Evolutionary conservation across 768 basidiomycete species (phyloP), one percentile per base, ranked within the genome.

Genomic region (Phanerochaete carnosa): DNA sequence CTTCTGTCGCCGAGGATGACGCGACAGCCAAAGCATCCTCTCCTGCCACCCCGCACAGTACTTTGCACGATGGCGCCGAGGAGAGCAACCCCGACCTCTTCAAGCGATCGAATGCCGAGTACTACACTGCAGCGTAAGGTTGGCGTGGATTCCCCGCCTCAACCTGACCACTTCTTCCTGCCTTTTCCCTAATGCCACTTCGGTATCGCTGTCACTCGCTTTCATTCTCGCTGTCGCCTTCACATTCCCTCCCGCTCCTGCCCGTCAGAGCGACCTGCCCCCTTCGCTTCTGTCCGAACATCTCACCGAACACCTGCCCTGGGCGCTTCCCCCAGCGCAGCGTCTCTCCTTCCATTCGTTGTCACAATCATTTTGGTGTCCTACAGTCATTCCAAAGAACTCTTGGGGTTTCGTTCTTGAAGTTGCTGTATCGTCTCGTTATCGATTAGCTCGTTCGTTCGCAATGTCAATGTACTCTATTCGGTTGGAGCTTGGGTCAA

Each of bases 41-140:
- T 1, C 35, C 54, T 5, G 54, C 39, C 26, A 43, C 54, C 7
- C 54, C 43, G 32, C 32, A 55, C 33, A 15, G 23, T 12, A 26
- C 33, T 15, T 9, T 33, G 23, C 54, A 55, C 19, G 54, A 43
- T 12, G 39, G 54, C 35, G 28, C 16, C 15, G 39, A 43, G 11
- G 39, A 43, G 39, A 19, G 11, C 4, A 43, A 43, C 19, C 15
- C 54, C 54, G 57, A 58, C 33, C 51, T 51, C 33, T 58, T 58
- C 47, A 58, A 58, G 47, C 45, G 57, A 3, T 37, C 57, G 47
- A 58, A 58, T 25, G 57, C 26, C 16, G 57, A 58, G 32, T 58
- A 58, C 23, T 58, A 58, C 33, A 50, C 29, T 16, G 46, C 57
- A 22, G 57, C 57, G 4, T 58, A 51, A 32, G 33, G 15, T 22